Evolutionary conservation across 768 basidiomycete species (phyloP).

Genomic region (Tephrocybe rancida): DNA sequence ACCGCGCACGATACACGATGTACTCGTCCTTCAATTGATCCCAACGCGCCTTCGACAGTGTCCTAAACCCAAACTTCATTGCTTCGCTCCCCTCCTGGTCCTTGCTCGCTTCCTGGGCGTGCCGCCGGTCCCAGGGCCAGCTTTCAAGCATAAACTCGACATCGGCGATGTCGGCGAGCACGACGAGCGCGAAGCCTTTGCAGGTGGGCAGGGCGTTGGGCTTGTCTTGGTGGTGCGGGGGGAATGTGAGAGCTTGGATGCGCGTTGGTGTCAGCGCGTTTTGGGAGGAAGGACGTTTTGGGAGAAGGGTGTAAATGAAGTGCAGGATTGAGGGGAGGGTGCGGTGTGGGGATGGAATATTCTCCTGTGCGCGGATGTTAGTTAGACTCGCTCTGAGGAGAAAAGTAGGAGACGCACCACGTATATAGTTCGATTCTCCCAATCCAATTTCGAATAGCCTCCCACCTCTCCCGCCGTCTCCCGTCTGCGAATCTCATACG

Average conservation of each 20-base stretch:
- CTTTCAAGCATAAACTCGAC: constrained; percentile 40
- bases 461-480: constrained; percentile 21
- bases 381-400: neutral
- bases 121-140: constrained; percentile 64
- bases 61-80: constrained; percentile 58
- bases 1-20: constrained; percentile 54
- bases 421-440: constrained; percentile 70
- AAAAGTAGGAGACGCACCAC: constrained; percentile 46
- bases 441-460: constrained; percentile 41
- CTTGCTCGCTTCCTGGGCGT: neutral
- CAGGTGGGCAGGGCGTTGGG: constrained; percentile 55
- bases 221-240: constrained; percentile 65
- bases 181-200: constrained; percentile 79
- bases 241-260: constrained; percentile 59
- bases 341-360: constrained; percentile 59
- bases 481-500: constrained; percentile 68
- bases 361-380: constrained; percentile 55
- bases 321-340: constrained; percentile 49
- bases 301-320: constrained; percentile 43
- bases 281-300: constrained; percentile 10
- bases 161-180: constrained; percentile 43
- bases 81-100: constrained; percentile 39
- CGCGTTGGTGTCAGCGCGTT: constrained; percentile 12
- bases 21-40: constrained; percentile 69
- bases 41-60: constrained; percentile 62